Conservation (phyloP, 108 stramenopile genomes). For the Cyclotella sp. region DNA sequence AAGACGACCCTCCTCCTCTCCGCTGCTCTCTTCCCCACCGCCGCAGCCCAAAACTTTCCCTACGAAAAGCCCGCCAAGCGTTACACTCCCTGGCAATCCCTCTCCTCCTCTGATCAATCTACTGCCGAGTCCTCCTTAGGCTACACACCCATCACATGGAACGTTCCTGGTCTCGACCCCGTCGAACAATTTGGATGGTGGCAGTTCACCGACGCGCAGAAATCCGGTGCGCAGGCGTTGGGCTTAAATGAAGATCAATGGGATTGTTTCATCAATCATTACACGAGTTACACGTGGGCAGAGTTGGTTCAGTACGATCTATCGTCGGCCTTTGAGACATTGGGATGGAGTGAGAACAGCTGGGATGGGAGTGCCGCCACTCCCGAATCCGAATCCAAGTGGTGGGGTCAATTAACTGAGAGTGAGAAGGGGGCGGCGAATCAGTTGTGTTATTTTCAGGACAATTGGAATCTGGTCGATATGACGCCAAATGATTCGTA, state of each 20-base stretch:
- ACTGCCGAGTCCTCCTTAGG: constrained; percentile 34
- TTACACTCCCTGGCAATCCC: constrained; percentile 35
- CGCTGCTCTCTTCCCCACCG: constrained; percentile 14
- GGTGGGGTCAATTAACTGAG: constrained; percentile 48
- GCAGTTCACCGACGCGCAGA: constrained; percentile 27
- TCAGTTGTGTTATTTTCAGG: constrained; percentile 57
- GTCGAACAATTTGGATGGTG: constrained; percentile 41
- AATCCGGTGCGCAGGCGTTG: constrained; percentile 23
- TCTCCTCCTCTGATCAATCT: constrained; percentile 29
- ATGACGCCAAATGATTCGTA: constrained; percentile 49
- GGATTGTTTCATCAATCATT: constrained; percentile 63
- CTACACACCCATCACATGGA: constrained; percentile 42
- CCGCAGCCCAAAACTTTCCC: constrained; percentile 7
- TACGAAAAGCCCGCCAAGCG: constrained; percentile 12
- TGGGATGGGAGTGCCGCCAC: constrained; percentile 38
- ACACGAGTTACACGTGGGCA: constrained; percentile 42
- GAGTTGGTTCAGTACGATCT: constrained; percentile 29
- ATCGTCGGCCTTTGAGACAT: constrained; percentile 8
- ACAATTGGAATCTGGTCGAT: constrained; percentile 51
- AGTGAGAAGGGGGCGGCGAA: constrained; percentile 41
- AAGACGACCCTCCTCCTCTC: background rate
- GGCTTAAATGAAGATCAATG: constrained; percentile 50
- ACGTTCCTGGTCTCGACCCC: constrained; percentile 28
- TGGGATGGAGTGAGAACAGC: constrained; percentile 46
- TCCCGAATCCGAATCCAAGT: constrained; percentile 39